Base-by-base conservation (phyloP, 495 filamentous ascomycete species). In the Aspergillus panamensis region DNA sequence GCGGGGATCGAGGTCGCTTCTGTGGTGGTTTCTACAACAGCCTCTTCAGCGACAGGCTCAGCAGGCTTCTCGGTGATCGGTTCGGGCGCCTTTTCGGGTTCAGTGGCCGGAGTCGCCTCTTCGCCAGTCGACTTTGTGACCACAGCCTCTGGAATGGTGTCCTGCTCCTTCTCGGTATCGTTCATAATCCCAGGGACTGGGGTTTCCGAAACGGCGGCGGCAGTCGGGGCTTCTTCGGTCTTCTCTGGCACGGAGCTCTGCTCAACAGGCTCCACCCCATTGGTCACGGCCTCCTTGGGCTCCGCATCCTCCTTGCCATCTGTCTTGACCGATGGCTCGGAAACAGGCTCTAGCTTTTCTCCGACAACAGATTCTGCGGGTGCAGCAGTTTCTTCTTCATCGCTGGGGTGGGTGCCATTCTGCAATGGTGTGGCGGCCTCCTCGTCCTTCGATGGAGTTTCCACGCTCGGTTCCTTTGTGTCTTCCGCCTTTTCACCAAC, bases 81-180 rank as follows among this genome's bases (percentile, higher is more conserved):
- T 35, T 60, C 59, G 21, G 42, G 21, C 20, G 47, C 48, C 62
- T 61, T 48, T 39, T 69, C 62, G 32, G 48, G 53, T 31, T 54
- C 35, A 14, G 57, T n/a, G 16, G 52, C 59, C 25, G 43, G n/a
- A 2, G 32, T 31, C 19, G 37, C 48, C 49, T 48, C 40, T 5
- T 42, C 51, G 29, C 55, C 51, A 14, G 50, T 32, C 5, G 37
- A 17, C 4, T 49, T 32, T 16, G 17, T 17, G 29, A 16, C 29
- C 16, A 13, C 43, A 17, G 20, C 37, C n/a, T 50, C 45, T 7
- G n/a, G 17, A 42, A 45, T 33, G 20, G 54, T 39, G 3, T 16
- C 45, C 20, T 31, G 31, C 6, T 50, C 51, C 7, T 50, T 50
- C 16, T 57, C 55, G 6, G 45, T 48, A 5, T 54, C 50, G 14